Conservation (phyloP, 768 basidiomycete genomes). For the Tephrocybe sp. region DNA sequence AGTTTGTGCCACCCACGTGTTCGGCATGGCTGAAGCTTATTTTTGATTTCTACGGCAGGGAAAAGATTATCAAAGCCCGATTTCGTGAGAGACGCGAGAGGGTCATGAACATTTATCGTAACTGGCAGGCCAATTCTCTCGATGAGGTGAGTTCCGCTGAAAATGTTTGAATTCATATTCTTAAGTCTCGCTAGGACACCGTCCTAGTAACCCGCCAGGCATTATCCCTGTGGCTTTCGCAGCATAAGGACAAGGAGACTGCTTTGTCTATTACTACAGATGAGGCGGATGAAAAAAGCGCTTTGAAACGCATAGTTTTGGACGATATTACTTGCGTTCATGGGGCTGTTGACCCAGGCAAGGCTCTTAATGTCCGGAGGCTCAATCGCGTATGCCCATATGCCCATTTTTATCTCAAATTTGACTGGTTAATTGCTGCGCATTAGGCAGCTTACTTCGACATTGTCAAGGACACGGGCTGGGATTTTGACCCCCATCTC, state of each 20-base stretch:
- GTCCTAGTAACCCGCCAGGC: conserved; percentile 61
- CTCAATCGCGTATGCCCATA: conserved; percentile 48
- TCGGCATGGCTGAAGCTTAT: no score
- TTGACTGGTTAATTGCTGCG: not conserved
- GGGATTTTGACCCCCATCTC: conserved; percentile 48
- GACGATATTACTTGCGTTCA: conserved; percentile 64
- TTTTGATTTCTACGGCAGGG: no score
- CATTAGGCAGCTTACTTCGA: conserved; percentile 43
- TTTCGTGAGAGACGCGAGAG: conserved; percentile 54
- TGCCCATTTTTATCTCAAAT: not conserved
- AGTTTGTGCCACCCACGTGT: conserved; percentile 32
- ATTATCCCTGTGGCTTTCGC: conserved; percentile 61
- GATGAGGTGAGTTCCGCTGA: conserved; percentile 42
- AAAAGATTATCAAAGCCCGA: conserved; percentile 34
- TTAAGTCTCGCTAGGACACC: conserved; percentile 36
- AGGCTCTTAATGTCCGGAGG: conserved; percentile 65
- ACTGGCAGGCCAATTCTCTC: conserved; percentile 54
- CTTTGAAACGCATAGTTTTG: conserved; percentile 28
- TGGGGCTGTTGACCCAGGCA: conserved; percentile 58
- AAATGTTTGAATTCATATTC: not conserved
- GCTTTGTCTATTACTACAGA: conserved; percentile 1
- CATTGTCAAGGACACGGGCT: conserved; percentile 45
- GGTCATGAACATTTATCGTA: conserved; percentile 60
- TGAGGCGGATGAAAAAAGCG: conserved; percentile 6
- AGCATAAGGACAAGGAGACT: conserved; percentile 33